phyloP scores from a whole-genome alignment of 306 rosid species.

The Pachyrhizus erosus region DNA sequence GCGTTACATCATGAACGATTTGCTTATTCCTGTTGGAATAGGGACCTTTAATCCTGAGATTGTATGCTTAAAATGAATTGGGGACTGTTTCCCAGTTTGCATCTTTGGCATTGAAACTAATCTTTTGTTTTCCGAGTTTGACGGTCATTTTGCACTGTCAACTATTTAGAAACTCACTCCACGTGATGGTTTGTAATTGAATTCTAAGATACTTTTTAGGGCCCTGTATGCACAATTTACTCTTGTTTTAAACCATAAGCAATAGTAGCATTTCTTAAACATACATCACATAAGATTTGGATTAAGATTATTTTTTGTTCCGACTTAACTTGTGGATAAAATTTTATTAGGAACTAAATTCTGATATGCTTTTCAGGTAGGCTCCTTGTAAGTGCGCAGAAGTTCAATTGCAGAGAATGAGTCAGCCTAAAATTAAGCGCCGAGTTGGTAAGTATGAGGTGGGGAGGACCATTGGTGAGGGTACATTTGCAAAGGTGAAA shows the following conservation, averaged over 20 bases:
- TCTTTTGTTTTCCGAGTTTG: background rate
- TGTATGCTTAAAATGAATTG: background rate
- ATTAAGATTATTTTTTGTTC: background rate
- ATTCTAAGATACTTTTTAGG: background rate
- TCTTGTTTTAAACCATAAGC: background rate
- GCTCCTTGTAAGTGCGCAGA: slow-evolving; percentile 25
- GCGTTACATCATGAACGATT: slow-evolving; percentile 10
- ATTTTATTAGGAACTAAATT: slow-evolving; percentile 33
- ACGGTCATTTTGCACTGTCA: background rate
- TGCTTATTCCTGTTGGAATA: slow-evolving; percentile 13
- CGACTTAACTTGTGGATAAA: background rate
- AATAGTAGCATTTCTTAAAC: background rate
- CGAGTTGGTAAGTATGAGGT: slow-evolving; percentile 91
- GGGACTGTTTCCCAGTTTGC: slow-evolving; percentile 20
- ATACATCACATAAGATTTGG: background rate
- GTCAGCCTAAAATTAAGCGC: slow-evolving; percentile 84
- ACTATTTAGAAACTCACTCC: background rate
- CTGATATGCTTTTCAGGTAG: slow-evolving; percentile 48
- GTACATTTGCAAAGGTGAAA: slow-evolving; percentile 96
- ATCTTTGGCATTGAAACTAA: slow-evolving; percentile 23
- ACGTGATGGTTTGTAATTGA: background rate
- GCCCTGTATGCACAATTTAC: background rate
- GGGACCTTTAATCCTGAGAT: background rate
- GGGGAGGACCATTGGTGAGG: slow-evolving; percentile 98
- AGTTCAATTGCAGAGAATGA: slow-evolving; percentile 59